phyloP scores from a whole-genome alignment of 1,139 yeast genomes.

The Yamadazyma blattariae region DNA sequence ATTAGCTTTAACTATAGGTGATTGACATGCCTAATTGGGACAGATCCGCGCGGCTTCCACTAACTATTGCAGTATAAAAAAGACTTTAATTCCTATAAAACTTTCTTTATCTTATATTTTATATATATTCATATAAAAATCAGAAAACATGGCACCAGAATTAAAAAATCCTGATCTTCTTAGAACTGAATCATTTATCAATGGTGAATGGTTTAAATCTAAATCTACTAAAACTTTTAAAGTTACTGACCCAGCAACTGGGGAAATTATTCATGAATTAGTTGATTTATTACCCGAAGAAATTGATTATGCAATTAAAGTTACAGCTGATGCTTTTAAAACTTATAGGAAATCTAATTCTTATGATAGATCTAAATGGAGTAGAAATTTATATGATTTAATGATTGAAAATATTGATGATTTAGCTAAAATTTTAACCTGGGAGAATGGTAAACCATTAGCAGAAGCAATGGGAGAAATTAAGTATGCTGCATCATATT shows the following conservation, averaged over 20 bases:
- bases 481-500: slow-evolving; percentile 43
- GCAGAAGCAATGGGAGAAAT: slow-evolving; percentile 42
- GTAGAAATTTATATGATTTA: slow-evolving; percentile 51
- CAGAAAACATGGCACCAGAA: slow-evolving; percentile 4
- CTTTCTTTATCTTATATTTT: no score
- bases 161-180: slow-evolving; percentile 57
- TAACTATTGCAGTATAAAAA: slow-evolving; percentile 1
- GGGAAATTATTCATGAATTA: slow-evolving; percentile 51
- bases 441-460: slow-evolving; percentile 44
- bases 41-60: slow-evolving; percentile 8
- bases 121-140: no score
- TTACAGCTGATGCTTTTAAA: slow-evolving; percentile 59
- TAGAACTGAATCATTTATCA: slow-evolving; percentile 56
- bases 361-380: slow-evolving; percentile 63
- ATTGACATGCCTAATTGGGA: slow-evolving; percentile 2
- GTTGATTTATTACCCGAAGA: slow-evolving; percentile 56
- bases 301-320: slow-evolving; percentile 58
- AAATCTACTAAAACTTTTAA: slow-evolving; percentile 53
- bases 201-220: slow-evolving; percentile 68
- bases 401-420: slow-evolving; percentile 42
- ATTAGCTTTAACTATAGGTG: no score
- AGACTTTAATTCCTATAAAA: not conserved
- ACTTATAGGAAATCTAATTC: slow-evolving; percentile 57
- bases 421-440: slow-evolving; percentile 39
- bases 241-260: slow-evolving; percentile 77